Evolutionary conservation across 1,284 basidiomycete genomes (phyloP), one percentile per base, ranked within the genome.

Genomic region (Boletus smithii): DNA sequence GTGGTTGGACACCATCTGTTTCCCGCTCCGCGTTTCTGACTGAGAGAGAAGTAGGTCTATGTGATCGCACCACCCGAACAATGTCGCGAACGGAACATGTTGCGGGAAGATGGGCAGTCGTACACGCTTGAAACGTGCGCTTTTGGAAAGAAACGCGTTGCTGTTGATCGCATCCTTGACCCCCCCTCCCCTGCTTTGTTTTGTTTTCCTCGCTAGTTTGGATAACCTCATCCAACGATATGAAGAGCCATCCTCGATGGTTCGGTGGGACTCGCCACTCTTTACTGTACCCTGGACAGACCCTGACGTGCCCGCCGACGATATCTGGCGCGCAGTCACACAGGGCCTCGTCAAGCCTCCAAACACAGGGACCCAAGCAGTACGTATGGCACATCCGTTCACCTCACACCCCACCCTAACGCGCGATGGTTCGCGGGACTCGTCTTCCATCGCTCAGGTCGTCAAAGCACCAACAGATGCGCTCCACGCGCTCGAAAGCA

Each of bases 161-260:
- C 2, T 8, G 4, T 30, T 35, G 29, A 31, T 30, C n/a, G 17
- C 8, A 7, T 4, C 7, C 33, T 14, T 31, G 33, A 39, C 5
- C 20, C 20, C 4, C 20, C 20, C 20, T 20, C 20, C 20, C 20
- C 4, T 20, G 20, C 2, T 20, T 20, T 20, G 20, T 4, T 4
- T 20, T 20, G 20, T 20, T 20, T 20, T 23, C 11, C 17, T 38
- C 37, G 18, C 1, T 62, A 95, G 93, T 2, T 77, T 98, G 31
- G 90, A 95, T 22, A 95, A 95, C 66, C 79, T 99, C 3, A 71
- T 97, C 11, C 77, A 85, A 64, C 81, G 95, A 31, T 98, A 85
- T 59, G 95, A 99, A 72, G 95, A 98, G 66, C 95, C 95, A 0
- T 94, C 90, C 0, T 94, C 93, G 1, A 95, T 95, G 86, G 92